Base-by-base conservation (phyloP, 2,329 filamentous ascomycete species). In the Acephala macrosclerotiorum region DNA sequence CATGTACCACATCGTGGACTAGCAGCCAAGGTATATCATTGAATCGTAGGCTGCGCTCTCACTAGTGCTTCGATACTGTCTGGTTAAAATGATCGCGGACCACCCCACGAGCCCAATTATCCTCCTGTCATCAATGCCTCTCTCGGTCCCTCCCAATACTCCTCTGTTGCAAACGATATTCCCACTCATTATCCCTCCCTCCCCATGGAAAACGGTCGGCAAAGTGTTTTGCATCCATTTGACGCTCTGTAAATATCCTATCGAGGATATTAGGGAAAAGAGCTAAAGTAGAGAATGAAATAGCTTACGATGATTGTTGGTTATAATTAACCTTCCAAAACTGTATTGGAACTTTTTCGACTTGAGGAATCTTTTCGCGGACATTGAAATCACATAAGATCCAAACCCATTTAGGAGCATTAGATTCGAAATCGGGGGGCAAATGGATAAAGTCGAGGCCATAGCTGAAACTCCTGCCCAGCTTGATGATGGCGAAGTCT, bases 351-450 rank as follows among this genome's bases (percentile, higher is more conserved):
- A 58, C 14, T 2, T 58, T 38, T 5, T 36, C 9, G 35, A 60
- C 11, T 47, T 29, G 38, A n/a, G n/a, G n/a, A n/a, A n/a, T n/a
- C 33, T 40, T 38, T 22, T 60, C 22, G 29, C 29, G 38, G 20
- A 60, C 42, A 60, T 60, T 60, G 25, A 60, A 60, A 40, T 60
- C 58, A n/a, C 58, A 60, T 40, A 60, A 36, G 33, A 60, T 60
- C 58, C 58, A 60, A 22, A 60, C 58, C 40, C 22, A 49, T 49
- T 60, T 49, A 16, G 58, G 45, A 35, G 40, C 18, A 22, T 22
- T 22, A 26, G 22, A 47, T 47, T 60, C 58, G 45, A 60, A 60
- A 18, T 60, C 40, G 18, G 58, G 35, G 38, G 58, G 58, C 25
- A 38, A 60, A 49, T 60, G 58, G 35, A 60, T 49, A 12, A 60